Conservation (phyloP, 208 protist species). For the Acanthamoeba triangularis region DNA sequence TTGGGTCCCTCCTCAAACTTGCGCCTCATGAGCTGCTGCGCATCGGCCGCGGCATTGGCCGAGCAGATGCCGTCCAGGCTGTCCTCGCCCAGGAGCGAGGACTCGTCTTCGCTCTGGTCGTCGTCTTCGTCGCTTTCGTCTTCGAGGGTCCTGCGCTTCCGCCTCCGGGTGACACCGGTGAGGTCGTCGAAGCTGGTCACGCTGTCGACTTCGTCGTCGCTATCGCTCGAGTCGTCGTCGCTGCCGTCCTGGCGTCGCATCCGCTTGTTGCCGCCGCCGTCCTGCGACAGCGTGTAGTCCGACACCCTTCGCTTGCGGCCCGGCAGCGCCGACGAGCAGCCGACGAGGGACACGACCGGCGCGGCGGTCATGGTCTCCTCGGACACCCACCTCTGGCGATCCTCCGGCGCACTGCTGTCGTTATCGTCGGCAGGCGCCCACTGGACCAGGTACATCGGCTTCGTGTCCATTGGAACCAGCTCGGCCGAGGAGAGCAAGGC, state of each 20-base stretch:
- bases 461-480: background rate
- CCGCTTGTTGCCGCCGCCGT: background rate
- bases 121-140: constrained; percentile 22
- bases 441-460: constrained; percentile 5
- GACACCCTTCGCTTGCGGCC: background rate
- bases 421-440: constrained; percentile 4
- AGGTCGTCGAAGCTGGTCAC: background rate
- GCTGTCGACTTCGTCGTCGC: background rate
- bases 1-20: constrained; percentile 28
- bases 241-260: background rate
- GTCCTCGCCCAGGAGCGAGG: background rate
- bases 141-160: background rate
- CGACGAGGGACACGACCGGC: background rate
- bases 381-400: background rate
- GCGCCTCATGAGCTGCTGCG: background rate
- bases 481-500: too few relatives aligned
- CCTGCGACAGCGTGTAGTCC: background rate
- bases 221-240: constrained; percentile 39
- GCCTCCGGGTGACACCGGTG: background rate
- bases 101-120: background rate
- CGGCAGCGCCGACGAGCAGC: background rate
- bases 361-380: constrained; percentile 15
- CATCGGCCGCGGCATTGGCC: background rate
- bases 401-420: background rate
- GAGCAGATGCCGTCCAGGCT: background rate